Conservation (phyloP, 2,329 filamentous ascomycete species). For the Dryadomyces quercivorus region DNA sequence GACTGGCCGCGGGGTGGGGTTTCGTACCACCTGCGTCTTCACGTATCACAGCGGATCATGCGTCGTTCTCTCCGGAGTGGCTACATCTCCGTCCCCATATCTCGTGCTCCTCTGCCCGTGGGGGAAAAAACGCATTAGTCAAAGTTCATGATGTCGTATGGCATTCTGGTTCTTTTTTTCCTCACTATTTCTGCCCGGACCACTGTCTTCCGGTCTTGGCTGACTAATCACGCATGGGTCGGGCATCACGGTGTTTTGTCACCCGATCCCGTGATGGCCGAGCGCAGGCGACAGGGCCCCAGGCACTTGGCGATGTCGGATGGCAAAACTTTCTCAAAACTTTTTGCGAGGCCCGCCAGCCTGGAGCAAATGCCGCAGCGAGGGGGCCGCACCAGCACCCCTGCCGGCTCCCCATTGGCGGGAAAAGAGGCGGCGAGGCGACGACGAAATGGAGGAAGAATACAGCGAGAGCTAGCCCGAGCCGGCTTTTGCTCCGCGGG, state of each 20-base stretch:
- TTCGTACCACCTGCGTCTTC: background rate
- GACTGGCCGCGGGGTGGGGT: background rate
- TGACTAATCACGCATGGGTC: background rate
- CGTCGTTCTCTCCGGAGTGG: background rate
- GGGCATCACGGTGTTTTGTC: too few species aligned
- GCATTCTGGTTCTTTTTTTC: background rate
- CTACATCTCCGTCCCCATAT: background rate
- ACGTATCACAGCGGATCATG: background rate
- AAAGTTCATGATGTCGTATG: background rate
- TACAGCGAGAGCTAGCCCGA: background rate
- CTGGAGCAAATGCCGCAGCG: background rate
- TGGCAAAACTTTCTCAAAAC: background rate
- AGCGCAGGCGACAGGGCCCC: too few species aligned
- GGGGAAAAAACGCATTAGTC: background rate
- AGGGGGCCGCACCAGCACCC: background rate
- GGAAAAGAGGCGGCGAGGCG: background rate
- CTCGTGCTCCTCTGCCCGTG: background rate
- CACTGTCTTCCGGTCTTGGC: background rate
- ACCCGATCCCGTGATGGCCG: too few species aligned
- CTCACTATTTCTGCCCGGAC: background rate
- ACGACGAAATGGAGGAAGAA: background rate
- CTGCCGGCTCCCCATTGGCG: background rate
- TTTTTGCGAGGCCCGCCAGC: background rate
- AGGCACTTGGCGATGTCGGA: background rate
- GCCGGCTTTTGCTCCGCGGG: background rate